phyloP scores from a whole-genome alignment of 805 yeast genomes.

The Wickerhamiella spandovensis region DNA sequence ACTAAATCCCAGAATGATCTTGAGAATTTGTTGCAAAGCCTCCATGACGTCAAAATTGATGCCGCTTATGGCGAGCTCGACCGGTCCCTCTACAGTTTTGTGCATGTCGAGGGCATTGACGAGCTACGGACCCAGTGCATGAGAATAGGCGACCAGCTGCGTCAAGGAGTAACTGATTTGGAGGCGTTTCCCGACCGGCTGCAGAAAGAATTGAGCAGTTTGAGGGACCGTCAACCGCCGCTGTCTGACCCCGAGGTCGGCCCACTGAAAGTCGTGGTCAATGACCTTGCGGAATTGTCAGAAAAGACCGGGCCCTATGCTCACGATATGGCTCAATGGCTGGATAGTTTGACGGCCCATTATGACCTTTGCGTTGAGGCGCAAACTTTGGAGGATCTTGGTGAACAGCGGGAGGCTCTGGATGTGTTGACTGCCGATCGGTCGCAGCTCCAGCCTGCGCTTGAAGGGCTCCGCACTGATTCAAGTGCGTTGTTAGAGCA shows the following conservation, averaged over 20 bases:
- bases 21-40: conserved; percentile 10
- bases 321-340: conserved; percentile 51
- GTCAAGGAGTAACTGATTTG: conserved; percentile 4
- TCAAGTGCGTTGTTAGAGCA: not conserved
- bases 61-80: conserved; percentile 6
- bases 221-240: conserved; percentile 11
- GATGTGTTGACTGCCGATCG: conserved; percentile 34
- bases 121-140: conserved; percentile 8
- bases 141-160: conserved; percentile 6
- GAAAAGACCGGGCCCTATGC: conserved; percentile 31
- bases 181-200: conserved; percentile 9
- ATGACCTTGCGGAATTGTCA: conserved; percentile 17
- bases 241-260: conserved; percentile 9
- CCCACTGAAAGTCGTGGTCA: conserved; percentile 22
- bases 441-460: conserved; percentile 23
- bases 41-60: conserved; percentile 12
- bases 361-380: conserved; percentile 64
- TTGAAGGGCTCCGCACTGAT: conserved; percentile 12
- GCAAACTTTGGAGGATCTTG: conserved; percentile 25
- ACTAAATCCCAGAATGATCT: conserved; percentile 10
- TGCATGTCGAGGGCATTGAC: conserved; percentile 13
- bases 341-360: conserved; percentile 65
- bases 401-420: conserved; percentile 39
- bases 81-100: conserved; percentile 10
- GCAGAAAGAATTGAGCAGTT: conserved; percentile 10